Conservation (phyloP, 108 stramenopile species). For the Asterionellopsis glacialis region DNA sequence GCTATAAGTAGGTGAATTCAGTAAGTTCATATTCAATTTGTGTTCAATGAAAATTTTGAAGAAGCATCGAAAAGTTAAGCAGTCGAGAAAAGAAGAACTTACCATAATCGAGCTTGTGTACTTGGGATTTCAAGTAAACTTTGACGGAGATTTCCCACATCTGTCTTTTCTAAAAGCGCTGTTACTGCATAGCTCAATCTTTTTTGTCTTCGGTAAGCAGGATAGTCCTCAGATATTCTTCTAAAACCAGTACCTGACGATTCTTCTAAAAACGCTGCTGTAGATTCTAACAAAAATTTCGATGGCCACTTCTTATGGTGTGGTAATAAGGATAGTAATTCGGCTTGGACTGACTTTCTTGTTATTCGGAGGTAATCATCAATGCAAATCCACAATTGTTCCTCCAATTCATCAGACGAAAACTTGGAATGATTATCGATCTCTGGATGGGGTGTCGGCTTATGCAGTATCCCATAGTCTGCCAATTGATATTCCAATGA, state of each 20-base stretch:
- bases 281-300: neutral
- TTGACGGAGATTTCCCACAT: conserved; percentile 22
- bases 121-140: conserved; percentile 47
- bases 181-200: conserved; percentile 61
- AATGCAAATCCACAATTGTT: conserved; percentile 29
- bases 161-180: conserved; percentile 35
- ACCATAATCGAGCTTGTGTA: conserved; percentile 35
- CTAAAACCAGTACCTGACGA: neutral
- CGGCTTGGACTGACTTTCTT: conserved; percentile 16
- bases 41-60: too few species aligned
- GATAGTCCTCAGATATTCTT: conserved; percentile 37
- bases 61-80: too few species aligned
- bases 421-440: neutral
- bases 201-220: conserved; percentile 50
- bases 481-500: conserved; percentile 1
- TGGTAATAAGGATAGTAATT: conserved; percentile 30
- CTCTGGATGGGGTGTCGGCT: neutral
- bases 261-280: neutral
- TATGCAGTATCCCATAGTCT: neutral
- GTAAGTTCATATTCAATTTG: too few species aligned
- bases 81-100: too few species aligned
- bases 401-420: conserved; percentile 28
- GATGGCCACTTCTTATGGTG: conserved; percentile 4
- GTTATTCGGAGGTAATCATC: conserved; percentile 34
- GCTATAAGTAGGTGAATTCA: too few species aligned